These are phyloP conservation scores for Speleostelium caveatum DNA, from an alignment of 78 protist genomes.

Conservation along the genomic window DNA sequence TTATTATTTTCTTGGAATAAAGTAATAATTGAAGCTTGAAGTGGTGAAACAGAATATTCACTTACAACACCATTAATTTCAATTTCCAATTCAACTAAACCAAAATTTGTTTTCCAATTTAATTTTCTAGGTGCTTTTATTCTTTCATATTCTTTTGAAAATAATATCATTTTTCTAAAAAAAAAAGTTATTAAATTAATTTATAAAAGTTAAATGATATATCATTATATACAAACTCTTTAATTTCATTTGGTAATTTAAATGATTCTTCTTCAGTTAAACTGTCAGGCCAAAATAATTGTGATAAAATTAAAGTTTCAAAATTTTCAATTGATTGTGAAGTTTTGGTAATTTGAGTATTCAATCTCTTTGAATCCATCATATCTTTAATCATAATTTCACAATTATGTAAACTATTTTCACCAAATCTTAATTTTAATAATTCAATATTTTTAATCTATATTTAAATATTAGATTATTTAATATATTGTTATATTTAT, in stretches of 20 bases:
- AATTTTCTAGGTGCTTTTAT: constrained; percentile 87
- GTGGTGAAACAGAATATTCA: constrained; percentile 68
- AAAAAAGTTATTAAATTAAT: too few species aligned
- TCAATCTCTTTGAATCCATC: constrained; percentile 86
- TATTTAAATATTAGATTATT: not conserved
- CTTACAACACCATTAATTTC: constrained; percentile 35
- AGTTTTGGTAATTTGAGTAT: constrained; percentile 15
- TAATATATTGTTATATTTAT: too few species aligned
- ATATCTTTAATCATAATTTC: constrained; percentile 92
- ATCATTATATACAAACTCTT: too few species aligned
- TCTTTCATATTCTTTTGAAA: constrained; percentile 43
- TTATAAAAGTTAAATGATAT: too few species aligned
- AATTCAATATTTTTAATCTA: constrained; percentile 83
- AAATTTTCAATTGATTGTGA: not conserved
- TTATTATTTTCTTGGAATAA: constrained; percentile 15
- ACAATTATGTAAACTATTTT: constrained; percentile 69
- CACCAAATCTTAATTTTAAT: constrained; percentile 93
- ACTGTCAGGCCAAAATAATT: constrained; percentile 86
- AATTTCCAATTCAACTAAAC: constrained; percentile 80
- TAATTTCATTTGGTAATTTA: constrained; percentile 29
- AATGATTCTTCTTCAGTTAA: constrained; percentile 52
- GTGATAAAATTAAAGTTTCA: constrained; percentile 63
- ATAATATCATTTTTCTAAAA: constrained; percentile 66
- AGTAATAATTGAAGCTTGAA: constrained; percentile 76
- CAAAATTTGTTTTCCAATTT: constrained; percentile 80